phyloP scores from a whole-genome alignment of 441 rosid genomes.

The Pelargonium exstipulatum region DNA sequence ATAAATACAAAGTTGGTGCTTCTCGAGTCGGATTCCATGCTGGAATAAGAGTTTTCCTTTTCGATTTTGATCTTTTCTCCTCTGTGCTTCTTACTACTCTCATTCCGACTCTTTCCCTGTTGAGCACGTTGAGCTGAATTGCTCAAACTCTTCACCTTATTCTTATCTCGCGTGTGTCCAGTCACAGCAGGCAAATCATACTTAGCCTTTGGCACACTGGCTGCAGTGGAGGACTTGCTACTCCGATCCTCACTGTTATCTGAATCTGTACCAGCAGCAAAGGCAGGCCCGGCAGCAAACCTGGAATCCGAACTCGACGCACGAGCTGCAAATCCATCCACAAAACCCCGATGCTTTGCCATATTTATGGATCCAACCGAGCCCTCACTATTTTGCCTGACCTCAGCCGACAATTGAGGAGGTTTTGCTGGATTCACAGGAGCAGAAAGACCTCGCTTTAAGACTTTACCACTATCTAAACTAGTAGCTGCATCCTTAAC shows the following conservation, averaged over 20 bases:
- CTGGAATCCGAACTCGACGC: constrained; percentile 43
- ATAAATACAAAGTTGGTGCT: constrained; percentile 72
- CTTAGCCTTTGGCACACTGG: constrained; percentile 52
- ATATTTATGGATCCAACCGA: constrained; percentile 21
- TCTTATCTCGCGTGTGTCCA: constrained; percentile 30
- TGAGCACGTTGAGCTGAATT: constrained; percentile 36
- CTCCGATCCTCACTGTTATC: constrained; percentile 66
- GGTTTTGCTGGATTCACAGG: constrained; percentile 30
- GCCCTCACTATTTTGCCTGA: too few relatives aligned
- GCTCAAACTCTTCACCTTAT: constrained; percentile 35
- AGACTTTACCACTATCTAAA: constrained; percentile 34
- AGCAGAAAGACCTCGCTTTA: constrained; percentile 54
- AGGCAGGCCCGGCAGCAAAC: constrained; percentile 43
- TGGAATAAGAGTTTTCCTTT: constrained; percentile 79
- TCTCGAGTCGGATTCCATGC: constrained; percentile 79
- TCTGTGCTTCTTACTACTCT: constrained; percentile 61
- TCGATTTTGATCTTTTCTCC: constrained; percentile 75
- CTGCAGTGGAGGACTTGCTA: constrained; percentile 74
- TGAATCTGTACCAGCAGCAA: constrained; percentile 43
- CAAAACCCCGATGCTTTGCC: constrained; percentile 14
- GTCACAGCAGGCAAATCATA: constrained; percentile 30
- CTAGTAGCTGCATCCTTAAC: constrained; percentile 38
- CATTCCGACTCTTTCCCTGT: constrained; percentile 44
- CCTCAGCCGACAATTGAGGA: constrained; percentile 30
- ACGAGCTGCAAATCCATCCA: not conserved